Evolutionary conservation across 2,329 filamentous ascomycete genomes (phyloP), one percentile per base, ranked within the genome.

Genomic region (Samsoniella hepiali): DNA sequence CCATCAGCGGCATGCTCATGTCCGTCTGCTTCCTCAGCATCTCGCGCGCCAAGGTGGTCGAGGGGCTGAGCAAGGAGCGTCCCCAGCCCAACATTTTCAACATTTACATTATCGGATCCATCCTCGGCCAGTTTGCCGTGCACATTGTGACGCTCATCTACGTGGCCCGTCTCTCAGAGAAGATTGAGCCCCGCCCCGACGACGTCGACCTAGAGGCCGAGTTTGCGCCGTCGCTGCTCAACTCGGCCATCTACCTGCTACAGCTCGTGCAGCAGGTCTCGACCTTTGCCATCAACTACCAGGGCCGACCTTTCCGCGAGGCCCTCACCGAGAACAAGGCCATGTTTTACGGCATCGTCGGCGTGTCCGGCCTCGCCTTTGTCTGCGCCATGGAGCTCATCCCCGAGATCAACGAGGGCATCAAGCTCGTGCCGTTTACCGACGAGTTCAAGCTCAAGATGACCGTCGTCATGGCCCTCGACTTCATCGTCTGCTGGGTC

Each of bases 11-110:
- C 70, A 98, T 99, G 91, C 88, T 99, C 76, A 98, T 99, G 95
- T 97, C 93, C 71, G 95, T 99, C 58, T 99, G 95, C 80, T 99
- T 99, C 84, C 81, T 99, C 71, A 97, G 93, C 66, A 97, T 99
- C 72, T 98, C 95, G n/a, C 90, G 95, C 65, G 95, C 95, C 45
- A 95, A 93, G 81, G 91, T 95, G 36, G 95, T 99, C 59, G 95
- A 99, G 79, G 90, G 91, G 42, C 82, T 99, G 31, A 97, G 94
- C 67, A 97, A 97, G 79, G 95, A 99, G 78, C 90, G 95, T 45
- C 95, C 95, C 0, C 95, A 99, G 79, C 93, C 94, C 62, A 97
- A 98, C 78, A 99, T 99, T 74, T 98, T 98, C 84, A 99, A 99
- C 80, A 85, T 93, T 59, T 99, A 99, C 82, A 98, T 99, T 75